These are phyloP conservation scores for Digitaria exilis DNA, from an alignment of 202 grass and related monocot species.

Conservation along the genomic window DNA sequence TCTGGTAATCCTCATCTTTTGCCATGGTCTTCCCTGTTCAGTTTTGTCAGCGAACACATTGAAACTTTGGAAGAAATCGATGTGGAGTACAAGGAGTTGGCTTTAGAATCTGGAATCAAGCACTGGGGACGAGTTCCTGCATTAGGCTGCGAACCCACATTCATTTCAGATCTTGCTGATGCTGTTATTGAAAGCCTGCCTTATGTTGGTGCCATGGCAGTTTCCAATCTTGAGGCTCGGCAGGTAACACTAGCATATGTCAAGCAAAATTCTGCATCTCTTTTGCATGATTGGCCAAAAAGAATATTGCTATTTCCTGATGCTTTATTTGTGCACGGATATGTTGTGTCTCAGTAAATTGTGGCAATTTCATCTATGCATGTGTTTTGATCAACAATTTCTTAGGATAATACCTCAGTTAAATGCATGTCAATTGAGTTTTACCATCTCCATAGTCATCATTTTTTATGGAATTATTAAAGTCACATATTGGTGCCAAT, in stretches of 20 bases:
- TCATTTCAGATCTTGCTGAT: constrained; percentile 90
- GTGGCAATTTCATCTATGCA: constrained; percentile 5
- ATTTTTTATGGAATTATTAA: not conserved
- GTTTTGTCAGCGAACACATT: constrained; percentile 98
- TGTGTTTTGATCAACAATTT: not conserved
- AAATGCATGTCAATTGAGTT: too few species aligned
- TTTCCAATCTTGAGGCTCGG: constrained; percentile 96
- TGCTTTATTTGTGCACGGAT: not conserved
- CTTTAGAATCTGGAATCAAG: constrained; percentile 82
- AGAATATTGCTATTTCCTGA: not conserved
- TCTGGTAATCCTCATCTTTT: constrained; percentile 14
- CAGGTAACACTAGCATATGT: constrained; percentile 71
- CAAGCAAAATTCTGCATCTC: constrained; percentile 21
- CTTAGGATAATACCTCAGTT: not conserved
- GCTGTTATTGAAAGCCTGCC: constrained; percentile 96
- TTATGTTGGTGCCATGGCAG: constrained; percentile 96
- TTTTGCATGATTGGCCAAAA: not conserved
- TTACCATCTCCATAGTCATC: too few species aligned
- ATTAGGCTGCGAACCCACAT: constrained; percentile 76
- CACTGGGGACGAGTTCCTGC: constrained; percentile 94
- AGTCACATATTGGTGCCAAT: not conserved
- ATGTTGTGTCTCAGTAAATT: constrained; percentile 4
- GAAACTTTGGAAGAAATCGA: constrained; percentile 99
- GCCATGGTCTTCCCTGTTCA: constrained; percentile 45
- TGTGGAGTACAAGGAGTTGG: constrained; percentile 95